Evolutionary conservation across 805 yeast species (phyloP), one percentile per base, ranked within the genome.

Genomic region (Lachancea thermotolerans): DNA sequence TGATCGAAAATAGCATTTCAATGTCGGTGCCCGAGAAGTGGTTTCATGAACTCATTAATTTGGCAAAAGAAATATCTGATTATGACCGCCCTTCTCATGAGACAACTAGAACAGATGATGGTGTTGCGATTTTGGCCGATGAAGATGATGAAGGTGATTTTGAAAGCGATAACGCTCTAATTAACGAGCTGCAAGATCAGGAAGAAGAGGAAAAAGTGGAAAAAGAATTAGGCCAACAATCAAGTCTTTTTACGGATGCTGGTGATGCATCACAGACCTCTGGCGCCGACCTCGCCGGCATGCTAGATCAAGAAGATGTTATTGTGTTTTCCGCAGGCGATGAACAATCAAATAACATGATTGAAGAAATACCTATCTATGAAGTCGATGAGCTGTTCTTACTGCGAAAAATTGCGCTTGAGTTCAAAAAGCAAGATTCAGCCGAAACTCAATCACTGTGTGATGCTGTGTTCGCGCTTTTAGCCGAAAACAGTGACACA

Each of bases 321-420:
- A 44, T 52, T 36, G 35, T 50, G 8, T 15, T 56, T 10, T 15
- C 37, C 35, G 15, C 40, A 15, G 32, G 49, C 18, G 37, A 53
- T 29, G 2, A 7, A 33, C 21, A 38, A 10, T 4, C 29, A 27
- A 36, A 37, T 11, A 39, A 29, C 15, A 28, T n/a, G 7, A 16
- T 33, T 7, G 45, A 49, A 8, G 14, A 32, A 2, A 12, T 75
- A 7, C 53, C 66, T 10, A 65, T 76, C 2, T 55, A 62, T 5
- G 68, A 69, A 3, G 67, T 78, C 16, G 75, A 72, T 42, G 65
- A 72, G 6, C 73, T 66, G 46, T 85, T 79, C 75, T 62, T 85
- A 2, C 77, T 77, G 41, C 68, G 78, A 46, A 69, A 72, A 41
- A 50, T 85, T 1, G 59, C 77, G 0, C 42, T 62, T 1, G 53